A percentile compares a stretch with the other conserved stretches of the same genome.
Conservation (phyloP, 2,329 filamentous ascomycete genomes). For the Hymenoscyphus repandus region DNA sequence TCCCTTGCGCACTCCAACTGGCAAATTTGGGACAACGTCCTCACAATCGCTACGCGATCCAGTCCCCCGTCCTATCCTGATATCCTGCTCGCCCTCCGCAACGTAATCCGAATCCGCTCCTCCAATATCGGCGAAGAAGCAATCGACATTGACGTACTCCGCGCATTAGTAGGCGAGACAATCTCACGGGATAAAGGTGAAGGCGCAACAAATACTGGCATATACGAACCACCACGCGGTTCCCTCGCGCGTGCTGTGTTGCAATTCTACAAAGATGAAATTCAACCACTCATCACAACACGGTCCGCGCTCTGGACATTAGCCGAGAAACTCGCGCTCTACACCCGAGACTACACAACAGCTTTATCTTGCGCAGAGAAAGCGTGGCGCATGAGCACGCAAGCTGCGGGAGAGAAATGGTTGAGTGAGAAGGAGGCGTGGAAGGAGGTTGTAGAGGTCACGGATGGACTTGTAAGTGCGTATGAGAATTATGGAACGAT, state of each 20-base stretch:
- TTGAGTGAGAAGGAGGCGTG: slow-evolving; percentile 44
- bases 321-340: slow-evolving; percentile 66
- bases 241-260: slow-evolving; percentile 59
- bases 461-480: slow-evolving; percentile 73
- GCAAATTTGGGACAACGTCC: slow-evolving; percentile 95
- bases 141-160: slow-evolving; percentile 69
- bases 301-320: slow-evolving; percentile 73
- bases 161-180: slow-evolving; percentile 66
- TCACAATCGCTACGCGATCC: slow-evolving; percentile 77
- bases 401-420: slow-evolving; percentile 33
- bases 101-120: slow-evolving; percentile 69
- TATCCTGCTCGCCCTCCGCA: slow-evolving; percentile 67
- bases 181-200: slow-evolving; percentile 41
- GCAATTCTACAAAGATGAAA: slow-evolving; percentile 65
- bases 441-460: slow-evolving; percentile 57
- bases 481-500: slow-evolving; percentile 73
- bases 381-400: slow-evolving; percentile 71
- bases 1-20: slow-evolving; percentile 78
- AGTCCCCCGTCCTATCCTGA: slow-evolving; percentile 70
- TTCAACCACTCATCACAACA: slow-evolving; percentile 80
- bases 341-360: slow-evolving; percentile 62
- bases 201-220: slow-evolving; percentile 17
- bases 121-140: slow-evolving; percentile 65
- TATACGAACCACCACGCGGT: slow-evolving; percentile 47
- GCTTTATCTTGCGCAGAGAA: slow-evolving; percentile 84